Conservation (phyloP, 257 asterid genomes). For the Solanum medicagineum region DNA sequence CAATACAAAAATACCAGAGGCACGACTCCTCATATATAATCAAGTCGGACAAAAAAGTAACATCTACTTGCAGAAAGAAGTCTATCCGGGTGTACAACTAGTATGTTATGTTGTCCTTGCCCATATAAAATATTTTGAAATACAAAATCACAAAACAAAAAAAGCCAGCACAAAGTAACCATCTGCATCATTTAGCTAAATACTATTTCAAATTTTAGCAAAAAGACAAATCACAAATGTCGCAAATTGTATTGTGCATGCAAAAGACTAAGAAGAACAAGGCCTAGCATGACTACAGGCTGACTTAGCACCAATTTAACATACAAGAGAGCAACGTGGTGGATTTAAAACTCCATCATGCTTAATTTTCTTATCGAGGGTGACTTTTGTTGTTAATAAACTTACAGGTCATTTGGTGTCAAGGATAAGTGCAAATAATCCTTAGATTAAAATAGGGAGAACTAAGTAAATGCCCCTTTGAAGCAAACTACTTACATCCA, state of each 20-base stretch:
- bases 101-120: not conserved
- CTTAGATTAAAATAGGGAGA: no score
- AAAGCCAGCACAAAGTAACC: not conserved
- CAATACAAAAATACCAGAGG: not conserved
- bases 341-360: not conserved
- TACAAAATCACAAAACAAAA: not conserved
- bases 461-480: no score
- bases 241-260: not conserved
- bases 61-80: not conserved
- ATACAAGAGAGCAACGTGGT: not conserved
- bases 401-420: not conserved
- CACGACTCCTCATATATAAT: not conserved
- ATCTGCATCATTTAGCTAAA: not conserved
- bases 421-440: no score
- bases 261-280: not conserved
- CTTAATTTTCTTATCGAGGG: not conserved
- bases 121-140: not conserved
- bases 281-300: not conserved
- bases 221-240: not conserved
- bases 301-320: not conserved
- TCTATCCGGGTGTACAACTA: not conserved
- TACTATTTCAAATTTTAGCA: not conserved
- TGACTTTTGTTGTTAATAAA: not conserved
- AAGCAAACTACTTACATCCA: no score
- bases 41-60: not conserved